These are phyloP conservation scores for Neurospora sp. DNA, from an alignment of 495 filamentous ascomycete genomes.

Conservation along the genomic window DNA sequence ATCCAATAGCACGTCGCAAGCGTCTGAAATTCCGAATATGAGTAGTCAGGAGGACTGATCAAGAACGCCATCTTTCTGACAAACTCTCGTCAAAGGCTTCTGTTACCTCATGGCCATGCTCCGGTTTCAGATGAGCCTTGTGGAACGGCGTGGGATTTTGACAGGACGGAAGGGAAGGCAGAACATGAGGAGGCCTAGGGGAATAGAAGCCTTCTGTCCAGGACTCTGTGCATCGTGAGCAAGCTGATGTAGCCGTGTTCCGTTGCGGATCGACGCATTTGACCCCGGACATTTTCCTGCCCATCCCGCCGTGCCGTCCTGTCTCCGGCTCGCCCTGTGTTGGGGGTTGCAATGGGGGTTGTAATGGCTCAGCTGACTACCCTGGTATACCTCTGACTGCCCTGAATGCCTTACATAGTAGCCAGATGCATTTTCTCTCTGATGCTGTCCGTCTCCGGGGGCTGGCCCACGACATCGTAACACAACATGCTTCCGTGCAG, in stretches of 20 bases:
- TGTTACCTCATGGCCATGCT: not conserved
- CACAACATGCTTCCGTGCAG: not conserved
- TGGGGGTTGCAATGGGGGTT: not conserved
- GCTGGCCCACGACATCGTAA: not conserved
- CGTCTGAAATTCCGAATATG: not conserved
- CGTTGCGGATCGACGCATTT: not conserved
- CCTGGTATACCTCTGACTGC: not conserved
- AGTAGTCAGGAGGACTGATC: not conserved
- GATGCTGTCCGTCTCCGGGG: not conserved
- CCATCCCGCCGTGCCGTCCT: not conserved
- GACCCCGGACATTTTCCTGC: not conserved
- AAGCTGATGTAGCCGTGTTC: not conserved
- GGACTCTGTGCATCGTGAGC: not conserved
- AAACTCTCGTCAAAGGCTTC: not conserved
- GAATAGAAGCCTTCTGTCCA: not conserved
- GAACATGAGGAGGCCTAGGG: slow-evolving; percentile 14
- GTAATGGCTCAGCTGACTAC: not conserved
- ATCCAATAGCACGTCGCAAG: not conserved
- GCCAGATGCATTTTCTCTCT: not conserved
- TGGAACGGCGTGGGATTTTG: slow-evolving; percentile 14
- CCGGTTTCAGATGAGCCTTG: slow-evolving; percentile 7
- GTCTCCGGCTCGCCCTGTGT: not conserved
- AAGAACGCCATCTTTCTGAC: not conserved
- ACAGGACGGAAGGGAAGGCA: slow-evolving; percentile 15
- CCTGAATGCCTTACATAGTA: not conserved